phyloP scores from a whole-genome alignment of 2,329 filamentous ascomycete genomes.

The Beauveria medogensis region DNA sequence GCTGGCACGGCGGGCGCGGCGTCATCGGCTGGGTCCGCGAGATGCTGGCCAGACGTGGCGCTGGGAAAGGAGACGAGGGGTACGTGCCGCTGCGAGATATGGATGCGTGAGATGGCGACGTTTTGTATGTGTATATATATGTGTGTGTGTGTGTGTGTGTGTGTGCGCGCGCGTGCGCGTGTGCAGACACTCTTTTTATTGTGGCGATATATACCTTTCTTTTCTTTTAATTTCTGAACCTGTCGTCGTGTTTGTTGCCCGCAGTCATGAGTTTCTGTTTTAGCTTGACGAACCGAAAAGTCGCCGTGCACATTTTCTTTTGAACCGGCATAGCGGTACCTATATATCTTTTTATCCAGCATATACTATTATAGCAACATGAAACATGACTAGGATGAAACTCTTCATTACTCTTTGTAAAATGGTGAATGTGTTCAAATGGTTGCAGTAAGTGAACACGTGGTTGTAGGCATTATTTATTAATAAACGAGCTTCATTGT shows the following conservation, averaged over 20 bases:
- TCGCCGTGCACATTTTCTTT: neutral
- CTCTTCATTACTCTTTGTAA: neutral
- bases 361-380: constrained; percentile 3
- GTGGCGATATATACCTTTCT: neutral
- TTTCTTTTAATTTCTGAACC: neutral
- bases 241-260: neutral
- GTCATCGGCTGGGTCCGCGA: constrained; percentile 36
- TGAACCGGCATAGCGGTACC: neutral
- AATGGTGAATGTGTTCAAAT: neutral
- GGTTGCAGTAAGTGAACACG: neutral
- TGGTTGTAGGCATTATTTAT: neutral
- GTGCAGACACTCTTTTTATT: neutral
- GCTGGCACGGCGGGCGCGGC: constrained; percentile 34
- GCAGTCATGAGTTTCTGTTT: neutral
- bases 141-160: too few relatives aligned
- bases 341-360: neutral
- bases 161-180: too few relatives aligned
- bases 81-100: constrained; percentile 52
- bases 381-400: neutral
- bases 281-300: neutral
- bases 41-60: constrained; percentile 21
- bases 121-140: neutral
- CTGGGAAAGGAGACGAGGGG: constrained; percentile 40
- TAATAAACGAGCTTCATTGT: neutral
- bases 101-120: constrained; percentile 25